Evolutionary conservation across 1,284 basidiomycete species (phyloP), one percentile per base, ranked within the genome.

Genomic region (Ustilago tritici): DNA sequence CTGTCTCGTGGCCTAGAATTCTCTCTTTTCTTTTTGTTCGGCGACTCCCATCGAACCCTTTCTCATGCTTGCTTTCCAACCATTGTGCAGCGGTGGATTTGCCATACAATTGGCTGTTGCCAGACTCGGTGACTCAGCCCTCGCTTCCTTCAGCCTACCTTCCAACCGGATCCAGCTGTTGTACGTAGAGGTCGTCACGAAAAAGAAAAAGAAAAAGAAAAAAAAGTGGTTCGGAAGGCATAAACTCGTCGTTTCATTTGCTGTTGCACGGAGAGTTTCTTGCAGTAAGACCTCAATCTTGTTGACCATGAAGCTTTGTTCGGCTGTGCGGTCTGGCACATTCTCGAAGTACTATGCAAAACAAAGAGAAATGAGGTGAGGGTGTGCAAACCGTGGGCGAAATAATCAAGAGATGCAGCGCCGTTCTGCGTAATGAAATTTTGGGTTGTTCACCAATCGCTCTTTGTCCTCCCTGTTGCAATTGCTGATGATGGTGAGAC

Each of bases 381-480:
- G 31, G n/a, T 32, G 12, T 34, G 56, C 41, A 58, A 23, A 31
- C 12, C 23, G 23, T 23, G 28, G 56, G 43, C 43, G 56, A 43
- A 47, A 43, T 46, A n/a, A 19, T 28, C 23, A 15, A 19, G 43
- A 46, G 43, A 2, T n/a, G 43, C 43, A 19, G 43, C 56, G 43
- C 43, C 47, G 56, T 57, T 41, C 46, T 41, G 56, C 41, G 56
- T 58, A 58, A 32, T 32, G 31, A 5, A 14, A 19, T 46, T 28
- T 46, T 46, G 43, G 43, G 43, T 46, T 46, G 49, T 52, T 19
- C n/a, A 46, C n/a, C 6, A 46, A 19, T n/a, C n/a, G 19, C n/a
- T 46, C 6, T 46, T 19, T 46, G 43, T 28, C 19, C n/a, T 46
- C 0, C n/a, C n/a, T 46, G n/a, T 15, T 19, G 11, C 43, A 19